Evolutionary conservation across 257 asterid species (phyloP), one percentile per base, ranked within the genome.

Genomic region (Marsdenia floribunda): DNA sequence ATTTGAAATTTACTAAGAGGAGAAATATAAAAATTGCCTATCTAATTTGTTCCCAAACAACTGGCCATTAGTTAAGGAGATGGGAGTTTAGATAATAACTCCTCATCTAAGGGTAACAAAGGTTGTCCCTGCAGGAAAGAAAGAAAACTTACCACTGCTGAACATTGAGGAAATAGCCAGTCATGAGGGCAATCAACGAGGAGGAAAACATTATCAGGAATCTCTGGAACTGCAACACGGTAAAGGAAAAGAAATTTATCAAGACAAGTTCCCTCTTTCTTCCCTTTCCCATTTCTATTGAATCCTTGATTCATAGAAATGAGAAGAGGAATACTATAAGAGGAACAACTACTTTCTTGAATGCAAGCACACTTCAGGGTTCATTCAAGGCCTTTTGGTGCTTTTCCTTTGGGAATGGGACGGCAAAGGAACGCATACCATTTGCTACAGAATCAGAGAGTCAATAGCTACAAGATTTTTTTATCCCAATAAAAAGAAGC

Each of bases 121-220:
- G 47, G 58, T 35, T 26, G 19, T n/a, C n/a, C 35, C 18, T 37
- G 29, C 16, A 15, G 38, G 47, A 44, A 21, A 65, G 33, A 42
- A 24, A 72, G 14, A 61, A 29, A 79, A 85, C 97, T 86, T 82
- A 95, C 99, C 88, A 95, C 99, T 70, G 99, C 96, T 12, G 98
- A 88, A 68, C 99, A 95, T 76, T 83, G 97, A 82, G 99, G 96
- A 85, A 95, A 95, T 81, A 95, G 79, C 99, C 99, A 92, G 83
- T 95, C 99, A 64, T 95, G 99, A 76, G 99, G 99, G 84, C 96
- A 95, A 81, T 95, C 98, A 74, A 81, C 84, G 0, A 95, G 86
- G 70, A 87, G 89, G 87, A 85, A 92, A 71, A 95, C 91, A 74
- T 85, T 78, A 75, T 88, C 96, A 0, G 98, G 96, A 53, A 90